Evolutionary conservation across 495 filamentous ascomycete genomes (phyloP).

Genomic region (Aspergillus homomorphus): DNA sequence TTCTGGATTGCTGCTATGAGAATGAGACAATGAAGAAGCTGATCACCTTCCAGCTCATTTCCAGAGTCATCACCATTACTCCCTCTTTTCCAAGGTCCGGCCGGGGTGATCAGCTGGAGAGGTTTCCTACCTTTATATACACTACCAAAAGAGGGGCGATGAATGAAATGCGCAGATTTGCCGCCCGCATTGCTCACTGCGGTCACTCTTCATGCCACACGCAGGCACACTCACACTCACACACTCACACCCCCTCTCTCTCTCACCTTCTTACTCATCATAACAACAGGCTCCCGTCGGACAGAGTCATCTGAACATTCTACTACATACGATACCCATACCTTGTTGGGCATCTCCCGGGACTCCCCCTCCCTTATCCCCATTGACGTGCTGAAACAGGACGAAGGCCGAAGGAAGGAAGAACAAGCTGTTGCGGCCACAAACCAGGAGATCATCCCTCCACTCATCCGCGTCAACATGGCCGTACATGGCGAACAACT

Average conservation of each 20-base stretch:
- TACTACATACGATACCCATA: neutral
- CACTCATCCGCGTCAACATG: conserved; percentile 1
- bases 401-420: neutral
- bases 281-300: neutral
- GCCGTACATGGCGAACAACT: neutral
- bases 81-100: neutral
- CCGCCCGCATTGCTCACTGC: neutral
- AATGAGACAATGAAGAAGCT: neutral
- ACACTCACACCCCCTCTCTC: too few species aligned
- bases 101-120: neutral
- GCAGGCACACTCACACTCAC: too few species aligned
- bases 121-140: neutral
- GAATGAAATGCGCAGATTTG: neutral
- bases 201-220: too few species aligned
- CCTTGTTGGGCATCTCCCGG: conserved; percentile 1
- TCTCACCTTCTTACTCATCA: neutral
- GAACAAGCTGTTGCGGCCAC: neutral
- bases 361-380: too few species aligned
- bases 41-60: neutral
- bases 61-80: neutral
- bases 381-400: neutral
- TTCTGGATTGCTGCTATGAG: neutral
- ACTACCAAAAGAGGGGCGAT: neutral
- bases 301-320: neutral
- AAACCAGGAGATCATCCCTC: too few species aligned